Evolutionary conservation across 306 rosid species (phyloP).

Genomic region (peach (Prunus persica)): Prunus_persica_NCBIv2 NC_034014.1:28968501-28969000

Average conservation of each 20-base stretch:
- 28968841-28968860: neutral
- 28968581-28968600: constrained; percentile 3
- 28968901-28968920: constrained; percentile 54
- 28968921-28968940: constrained; percentile 46
- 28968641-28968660: constrained; percentile 13
- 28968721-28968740: constrained; percentile 7
- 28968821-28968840: rapidly evolving
- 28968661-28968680: constrained; percentile 14
- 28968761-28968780: neutral
- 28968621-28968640: constrained; percentile 1
- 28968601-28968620: neutral
- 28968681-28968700: constrained; percentile 23
- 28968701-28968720: constrained; percentile 3
- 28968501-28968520: neutral
- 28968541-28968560: constrained; percentile 13
- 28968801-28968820: neutral
- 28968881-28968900: constrained; percentile 36
- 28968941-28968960: constrained; percentile 2
- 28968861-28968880: neutral
- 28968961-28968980: neutral
- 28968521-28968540: constrained; percentile 30
- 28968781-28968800: neutral
- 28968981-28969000: neutral
- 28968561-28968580: constrained; percentile 2
- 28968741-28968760: constrained; percentile 15